These are phyloP conservation scores for Whalleya microplaca DNA, from an alignment of 2,329 filamentous ascomycete genomes.

Conservation along the genomic window DNA sequence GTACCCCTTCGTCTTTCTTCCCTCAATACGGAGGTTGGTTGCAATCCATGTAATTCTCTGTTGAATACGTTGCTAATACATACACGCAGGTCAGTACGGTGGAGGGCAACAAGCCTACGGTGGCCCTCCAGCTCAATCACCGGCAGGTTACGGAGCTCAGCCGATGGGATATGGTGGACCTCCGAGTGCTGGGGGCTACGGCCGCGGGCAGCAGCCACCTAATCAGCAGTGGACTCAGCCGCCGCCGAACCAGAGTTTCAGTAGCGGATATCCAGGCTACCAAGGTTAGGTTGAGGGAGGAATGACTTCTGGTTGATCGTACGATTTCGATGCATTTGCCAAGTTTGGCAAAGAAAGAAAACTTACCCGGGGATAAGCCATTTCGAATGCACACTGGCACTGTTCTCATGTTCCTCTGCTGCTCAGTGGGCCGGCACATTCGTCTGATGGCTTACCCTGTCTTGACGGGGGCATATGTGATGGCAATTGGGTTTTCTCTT, in stretches of 20 bases:
- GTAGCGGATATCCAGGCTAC: constrained; percentile 66
- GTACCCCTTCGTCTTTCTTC: constrained; percentile 81
- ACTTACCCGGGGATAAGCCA: constrained; percentile 11
- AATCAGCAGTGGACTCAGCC: constrained; percentile 60
- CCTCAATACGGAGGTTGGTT: constrained; percentile 85
- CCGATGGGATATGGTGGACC: constrained; percentile 73
- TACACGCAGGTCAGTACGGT: constrained; percentile 54
- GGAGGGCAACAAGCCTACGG: constrained; percentile 71
- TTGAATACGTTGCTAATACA: constrained; percentile 49
- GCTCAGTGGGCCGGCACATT: constrained; percentile 14
- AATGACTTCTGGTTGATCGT: constrained; percentile 9
- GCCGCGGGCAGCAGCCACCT: constrained; percentile 69
- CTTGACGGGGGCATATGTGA: constrained; percentile 15
- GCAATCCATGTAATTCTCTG: constrained; percentile 51
- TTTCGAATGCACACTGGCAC: constrained; percentile 13
- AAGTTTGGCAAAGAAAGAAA: constrained; percentile 4
- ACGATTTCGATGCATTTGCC: constrained; percentile 8
- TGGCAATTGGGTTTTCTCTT: constrained; percentile 14
- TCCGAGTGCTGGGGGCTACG: constrained; percentile 81
- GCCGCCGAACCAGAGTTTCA: constrained; percentile 59
- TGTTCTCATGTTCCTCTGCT: constrained; percentile 14
- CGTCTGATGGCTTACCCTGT: constrained; percentile 2
- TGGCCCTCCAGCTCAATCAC: constrained; percentile 63
- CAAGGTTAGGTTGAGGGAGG: constrained; percentile 51
- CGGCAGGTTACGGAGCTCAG: constrained; percentile 65